Conservation (phyloP, 2,329 filamentous ascomycete genomes). For the Coniella vitis region DNA sequence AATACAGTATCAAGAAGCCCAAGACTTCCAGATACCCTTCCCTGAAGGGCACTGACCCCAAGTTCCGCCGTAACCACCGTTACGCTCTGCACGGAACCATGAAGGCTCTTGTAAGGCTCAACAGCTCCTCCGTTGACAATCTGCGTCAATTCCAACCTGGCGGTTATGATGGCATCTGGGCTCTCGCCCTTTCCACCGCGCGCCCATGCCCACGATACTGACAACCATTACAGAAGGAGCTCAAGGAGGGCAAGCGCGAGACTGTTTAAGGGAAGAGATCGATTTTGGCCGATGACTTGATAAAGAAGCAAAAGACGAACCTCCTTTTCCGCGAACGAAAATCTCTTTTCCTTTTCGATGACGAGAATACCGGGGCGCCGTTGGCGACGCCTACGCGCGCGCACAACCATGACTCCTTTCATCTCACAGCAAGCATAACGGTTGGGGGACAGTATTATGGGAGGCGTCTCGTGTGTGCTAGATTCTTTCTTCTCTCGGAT, state of each 20-base stretch:
- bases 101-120: constrained; percentile 71
- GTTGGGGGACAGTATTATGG: constrained; percentile 11
- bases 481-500: constrained; percentile 6
- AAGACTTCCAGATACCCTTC: constrained; percentile 99
- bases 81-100: constrained; percentile 99
- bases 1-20: constrained; percentile 94
- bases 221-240: constrained; percentile 69
- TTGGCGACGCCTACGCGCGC: constrained; percentile 7
- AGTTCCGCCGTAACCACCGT: constrained; percentile 99
- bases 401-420: no score
- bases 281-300: constrained; percentile 5
- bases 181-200: no score
- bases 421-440: constrained; percentile 7
- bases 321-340: no score
- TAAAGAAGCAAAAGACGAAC: constrained; percentile 18
- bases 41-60: constrained; percentile 97
- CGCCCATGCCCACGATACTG: background rate
- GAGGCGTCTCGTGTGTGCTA: constrained; percentile 15
- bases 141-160: background rate
- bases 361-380: constrained; percentile 4
- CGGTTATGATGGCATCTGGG: background rate
- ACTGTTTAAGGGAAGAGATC: constrained; percentile 53
- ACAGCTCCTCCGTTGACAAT: constrained; percentile 34
- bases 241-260: constrained; percentile 92
- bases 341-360: background rate